These are phyloP conservation scores for Hymenoscyphus linearis DNA, from an alignment of 2,329 filamentous ascomycete species.

Conservation along the genomic window DNA sequence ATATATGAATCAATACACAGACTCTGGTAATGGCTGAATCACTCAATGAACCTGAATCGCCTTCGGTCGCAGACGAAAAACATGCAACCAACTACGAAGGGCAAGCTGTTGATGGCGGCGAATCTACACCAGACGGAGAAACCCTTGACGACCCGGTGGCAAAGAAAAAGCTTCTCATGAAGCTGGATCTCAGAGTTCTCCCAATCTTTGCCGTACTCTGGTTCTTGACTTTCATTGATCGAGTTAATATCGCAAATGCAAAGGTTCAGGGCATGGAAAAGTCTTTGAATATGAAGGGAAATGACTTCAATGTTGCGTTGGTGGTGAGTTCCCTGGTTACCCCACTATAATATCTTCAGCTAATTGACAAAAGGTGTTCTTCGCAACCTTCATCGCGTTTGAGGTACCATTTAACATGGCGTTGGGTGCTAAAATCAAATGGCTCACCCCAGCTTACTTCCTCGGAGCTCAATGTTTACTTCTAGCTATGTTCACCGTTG, in stretches of 20 bases:
- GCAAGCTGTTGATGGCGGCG: background rate
- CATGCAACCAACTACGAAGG: background rate
- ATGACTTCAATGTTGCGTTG: constrained; percentile 4
- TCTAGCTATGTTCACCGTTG: background rate
- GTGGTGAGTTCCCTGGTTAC: background rate
- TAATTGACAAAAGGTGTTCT: constrained; percentile 31
- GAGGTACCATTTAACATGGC: constrained; percentile 63
- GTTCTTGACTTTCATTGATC: constrained; percentile 64
- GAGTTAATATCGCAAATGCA: constrained; percentile 73
- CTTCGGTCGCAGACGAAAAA: constrained; percentile 1
- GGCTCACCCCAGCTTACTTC: background rate
- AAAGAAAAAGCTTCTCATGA: constrained; percentile 9
- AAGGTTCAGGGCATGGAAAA: constrained; percentile 62
- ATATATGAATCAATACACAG: background rate
- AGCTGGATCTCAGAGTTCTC: constrained; percentile 12
- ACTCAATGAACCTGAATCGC: background rate
- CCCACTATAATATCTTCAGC: background rate
- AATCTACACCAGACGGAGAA: background rate
- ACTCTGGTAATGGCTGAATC: background rate
- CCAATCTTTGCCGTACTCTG: constrained; percentile 57
- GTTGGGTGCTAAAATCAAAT: background rate
- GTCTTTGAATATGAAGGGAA: constrained; percentile 36
- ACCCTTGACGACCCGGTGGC: constrained; percentile 11
- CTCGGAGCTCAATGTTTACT: constrained; percentile 1
- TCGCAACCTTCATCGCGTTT: constrained; percentile 51